These are phyloP conservation scores for Acanthamoeba culbertsoni DNA, from an alignment of 208 protist species.

Conservation along the genomic window DNA sequence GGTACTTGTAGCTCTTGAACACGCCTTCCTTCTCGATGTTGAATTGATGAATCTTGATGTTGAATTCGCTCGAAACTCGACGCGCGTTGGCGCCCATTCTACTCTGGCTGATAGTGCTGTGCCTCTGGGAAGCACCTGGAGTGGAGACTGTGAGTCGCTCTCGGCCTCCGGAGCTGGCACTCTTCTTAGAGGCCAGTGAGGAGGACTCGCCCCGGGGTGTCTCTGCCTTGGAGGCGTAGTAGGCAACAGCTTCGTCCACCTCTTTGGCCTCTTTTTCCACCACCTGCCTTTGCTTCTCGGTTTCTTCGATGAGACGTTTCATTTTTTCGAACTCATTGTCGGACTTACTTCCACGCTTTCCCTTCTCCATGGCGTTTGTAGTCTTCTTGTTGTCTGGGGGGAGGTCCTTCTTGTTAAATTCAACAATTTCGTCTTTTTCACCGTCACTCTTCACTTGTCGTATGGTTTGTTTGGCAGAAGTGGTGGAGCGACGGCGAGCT, in stretches of 20 bases:
- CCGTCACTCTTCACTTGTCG: background rate
- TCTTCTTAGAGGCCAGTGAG: background rate
- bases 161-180: too few relatives aligned
- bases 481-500: background rate
- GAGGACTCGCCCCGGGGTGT: background rate
- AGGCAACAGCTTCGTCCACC: background rate
- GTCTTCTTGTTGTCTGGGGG: background rate
- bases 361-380: background rate
- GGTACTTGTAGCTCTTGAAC: slow-evolving; percentile 43
- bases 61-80: background rate
- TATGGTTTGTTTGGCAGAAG: background rate
- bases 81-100: background rate
- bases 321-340: background rate
- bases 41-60: slow-evolving; percentile 44
- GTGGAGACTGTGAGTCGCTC: background rate
- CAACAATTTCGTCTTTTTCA: background rate
- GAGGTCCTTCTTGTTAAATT: background rate
- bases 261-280: background rate
- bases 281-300: background rate
- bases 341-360: background rate
- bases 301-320: background rate
- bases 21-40: slow-evolving; percentile 44
- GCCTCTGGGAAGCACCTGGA: background rate
- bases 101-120: background rate
- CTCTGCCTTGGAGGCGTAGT: background rate